Evolutionary conservation across 345 rosid genomes (phyloP), one percentile per base, ranked within the genome.

Genomic region (Hibiscus syriacus): DNA sequence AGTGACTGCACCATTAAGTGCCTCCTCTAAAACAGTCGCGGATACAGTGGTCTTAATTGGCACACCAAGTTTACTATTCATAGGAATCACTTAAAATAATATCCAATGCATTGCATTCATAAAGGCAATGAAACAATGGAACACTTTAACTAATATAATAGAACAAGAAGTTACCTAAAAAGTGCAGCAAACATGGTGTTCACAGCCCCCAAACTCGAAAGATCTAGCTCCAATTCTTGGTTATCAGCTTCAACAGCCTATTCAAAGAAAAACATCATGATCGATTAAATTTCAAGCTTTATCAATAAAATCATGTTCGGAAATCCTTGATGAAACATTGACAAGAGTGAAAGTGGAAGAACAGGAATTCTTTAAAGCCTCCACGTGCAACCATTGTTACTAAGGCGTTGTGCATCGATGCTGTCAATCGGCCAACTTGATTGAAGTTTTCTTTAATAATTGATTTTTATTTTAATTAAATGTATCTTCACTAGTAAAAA

Each of bases 221-320:
- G n/a, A n/a, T n/a, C n/a, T n/a, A n/a, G n/a, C n/a, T n/a, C n/a
- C n/a, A n/a, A n/a, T n/a, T n/a, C n/a, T n/a, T n/a, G n/a, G n/a
- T n/a, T n/a, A n/a, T n/a, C n/a, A n/a, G n/a, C n/a, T 73, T 82
- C 94, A 53, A 78, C 88, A 71, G 89, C 94, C 98, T 34, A 6
- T 3, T 34, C 38, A 34, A 14, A 13, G 12, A 12, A 14, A 29
- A 55, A 69, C 5, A 2, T 0, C 10, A 5, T 0, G 13, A 41
- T 9, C 9, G 11, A 41, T 9, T 68, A 63, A 43, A 23, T 27
- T 19, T n/a, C 55, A 66, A 6, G 48, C 25, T 23, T 49, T 34
- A 6, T 66, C 38, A 72, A 36, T 5, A 5, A 70, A 20, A 34
- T 54, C 32, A 12, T 27, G 14, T 23, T 54, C 23, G 4, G 2